Evolutionary conservation across 2,329 filamentous ascomycete species (phyloP).

Genomic region (Pseudocercospora crystallina): DNA sequence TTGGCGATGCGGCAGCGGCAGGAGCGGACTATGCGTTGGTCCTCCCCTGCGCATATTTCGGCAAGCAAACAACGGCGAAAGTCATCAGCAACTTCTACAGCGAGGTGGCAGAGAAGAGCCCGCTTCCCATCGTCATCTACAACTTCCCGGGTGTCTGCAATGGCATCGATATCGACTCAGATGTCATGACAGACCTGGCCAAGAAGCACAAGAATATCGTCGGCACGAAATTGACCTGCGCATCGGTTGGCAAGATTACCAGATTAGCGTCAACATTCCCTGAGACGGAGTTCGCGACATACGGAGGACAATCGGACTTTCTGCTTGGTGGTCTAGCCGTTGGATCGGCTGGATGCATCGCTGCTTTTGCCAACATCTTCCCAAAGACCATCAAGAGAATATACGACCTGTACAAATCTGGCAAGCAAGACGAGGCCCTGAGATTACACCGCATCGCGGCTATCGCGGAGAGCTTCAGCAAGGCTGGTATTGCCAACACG

Average conservation of each 20-base stretch:
- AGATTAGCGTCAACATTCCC: slow-evolving; percentile 56
- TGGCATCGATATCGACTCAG: slow-evolving; percentile 67
- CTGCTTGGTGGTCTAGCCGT: slow-evolving; percentile 57
- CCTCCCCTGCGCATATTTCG: slow-evolving; percentile 47
- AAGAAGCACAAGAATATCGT: slow-evolving; percentile 61
- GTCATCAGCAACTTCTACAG: slow-evolving; percentile 46
- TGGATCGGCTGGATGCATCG: slow-evolving; percentile 57
- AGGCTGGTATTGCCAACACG: slow-evolving; percentile 62
- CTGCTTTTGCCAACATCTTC: slow-evolving; percentile 57
- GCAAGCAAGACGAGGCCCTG: slow-evolving; percentile 57
- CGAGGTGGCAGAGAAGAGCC: slow-evolving; percentile 55
- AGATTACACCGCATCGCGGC: slow-evolving; percentile 59
- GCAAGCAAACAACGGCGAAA: slow-evolving; percentile 41
- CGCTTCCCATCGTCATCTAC: slow-evolving; percentile 59
- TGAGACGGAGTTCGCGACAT: slow-evolving; percentile 62
- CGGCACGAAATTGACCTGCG: slow-evolving; percentile 71
- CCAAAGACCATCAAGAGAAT: slow-evolving; percentile 55
- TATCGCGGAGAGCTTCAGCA: slow-evolving; percentile 62
- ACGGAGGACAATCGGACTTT: slow-evolving; percentile 73
- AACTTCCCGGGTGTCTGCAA: slow-evolving; percentile 69
- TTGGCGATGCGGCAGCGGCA: slow-evolving; percentile 42
- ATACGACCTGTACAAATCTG: slow-evolving; percentile 58
- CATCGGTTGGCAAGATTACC: slow-evolving; percentile 71
- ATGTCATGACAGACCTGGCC: slow-evolving; percentile 60
- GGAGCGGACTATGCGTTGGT: slow-evolving; percentile 47